These are phyloP conservation scores for Alternaria gaisen DNA, from an alignment of 2,329 filamentous ascomycete species.

Conservation along the genomic window DNA sequence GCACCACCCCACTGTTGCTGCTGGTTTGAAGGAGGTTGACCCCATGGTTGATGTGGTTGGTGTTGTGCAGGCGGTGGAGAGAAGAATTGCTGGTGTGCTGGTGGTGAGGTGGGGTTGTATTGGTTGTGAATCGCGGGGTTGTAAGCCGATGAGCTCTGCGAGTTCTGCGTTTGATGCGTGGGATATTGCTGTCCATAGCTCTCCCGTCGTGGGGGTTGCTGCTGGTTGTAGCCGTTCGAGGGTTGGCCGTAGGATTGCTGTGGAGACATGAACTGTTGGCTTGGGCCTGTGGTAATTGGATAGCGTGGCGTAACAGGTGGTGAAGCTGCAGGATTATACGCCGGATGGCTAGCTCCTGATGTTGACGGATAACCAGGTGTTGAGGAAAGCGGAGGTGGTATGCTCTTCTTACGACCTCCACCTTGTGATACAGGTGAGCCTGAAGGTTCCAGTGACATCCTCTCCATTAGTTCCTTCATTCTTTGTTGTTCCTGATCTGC, in stretches of 20 bases:
- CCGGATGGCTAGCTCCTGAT: constrained; percentile 45
- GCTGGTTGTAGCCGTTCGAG: constrained; percentile 40
- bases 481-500: constrained; percentile 88
- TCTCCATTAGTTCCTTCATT: constrained; percentile 89
- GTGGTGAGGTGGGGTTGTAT: constrained; percentile 58
- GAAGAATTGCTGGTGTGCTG: constrained; percentile 67
- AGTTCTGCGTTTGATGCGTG: constrained; percentile 30
- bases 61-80: constrained; percentile 55
- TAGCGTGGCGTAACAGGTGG: constrained; percentile 59
- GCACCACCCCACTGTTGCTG: constrained; percentile 63
- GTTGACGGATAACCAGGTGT: constrained; percentile 48
- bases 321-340: constrained; percentile 61
- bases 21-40: constrained; percentile 56
- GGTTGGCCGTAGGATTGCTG: constrained; percentile 36
- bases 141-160: constrained; percentile 48
- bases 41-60: constrained; percentile 64
- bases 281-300: constrained; percentile 43
- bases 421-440: constrained; percentile 45
- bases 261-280: constrained; percentile 47
- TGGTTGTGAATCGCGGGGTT: constrained; percentile 53
- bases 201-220: constrained; percentile 44
- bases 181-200: constrained; percentile 40
- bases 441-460: constrained; percentile 81
- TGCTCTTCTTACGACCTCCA: constrained; percentile 43
- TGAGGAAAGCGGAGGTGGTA: constrained; percentile 53